A percentile compares a stretch with the other conserved stretches of the same genome.
Conservation (phyloP, 2,329 filamentous ascomycete genomes). For the Penicillium sp. region DNA sequence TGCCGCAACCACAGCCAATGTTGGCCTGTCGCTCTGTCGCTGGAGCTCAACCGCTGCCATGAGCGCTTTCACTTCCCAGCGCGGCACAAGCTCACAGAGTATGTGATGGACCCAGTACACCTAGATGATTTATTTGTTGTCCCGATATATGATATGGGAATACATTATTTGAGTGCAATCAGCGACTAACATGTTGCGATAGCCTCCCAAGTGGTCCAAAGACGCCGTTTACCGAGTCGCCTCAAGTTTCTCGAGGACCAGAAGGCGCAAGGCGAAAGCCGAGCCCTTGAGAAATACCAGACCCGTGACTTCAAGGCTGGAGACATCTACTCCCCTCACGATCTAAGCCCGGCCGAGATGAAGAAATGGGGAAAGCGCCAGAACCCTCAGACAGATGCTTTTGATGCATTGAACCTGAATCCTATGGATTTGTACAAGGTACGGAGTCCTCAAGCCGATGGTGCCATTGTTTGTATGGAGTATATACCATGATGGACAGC, state of each 20-base stretch:
- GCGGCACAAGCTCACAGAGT: constrained; percentile 17
- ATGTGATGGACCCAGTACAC: constrained; percentile 8
- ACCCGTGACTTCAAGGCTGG: constrained; percentile 64
- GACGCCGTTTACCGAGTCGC: constrained; percentile 26
- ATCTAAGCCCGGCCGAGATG: constrained; percentile 70
- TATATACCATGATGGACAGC: not conserved
- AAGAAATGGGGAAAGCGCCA: constrained; percentile 62
- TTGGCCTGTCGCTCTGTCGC: constrained; percentile 22
- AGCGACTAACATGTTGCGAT: not conserved
- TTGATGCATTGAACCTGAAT: constrained; percentile 70
- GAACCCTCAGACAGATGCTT: constrained; percentile 56
- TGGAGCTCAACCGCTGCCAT: constrained; percentile 30
- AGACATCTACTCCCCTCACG: constrained; percentile 84
- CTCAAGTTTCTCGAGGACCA: constrained; percentile 31
- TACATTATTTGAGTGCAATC: not conserved
- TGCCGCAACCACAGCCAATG: constrained; percentile 12
- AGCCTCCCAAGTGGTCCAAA: constrained; percentile 18
- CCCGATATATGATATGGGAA: not conserved
- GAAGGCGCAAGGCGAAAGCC: constrained; percentile 31
- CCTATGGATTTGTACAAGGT: constrained; percentile 84
- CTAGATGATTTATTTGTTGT: not conserved
- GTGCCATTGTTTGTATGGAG: not conserved
- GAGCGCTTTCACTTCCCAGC: constrained; percentile 22
- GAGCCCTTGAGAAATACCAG: constrained; percentile 34
- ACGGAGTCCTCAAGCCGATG: constrained; percentile 17